Conservation (phyloP, 163 green algal genomes). For the Prototheca cutis region DNA sequence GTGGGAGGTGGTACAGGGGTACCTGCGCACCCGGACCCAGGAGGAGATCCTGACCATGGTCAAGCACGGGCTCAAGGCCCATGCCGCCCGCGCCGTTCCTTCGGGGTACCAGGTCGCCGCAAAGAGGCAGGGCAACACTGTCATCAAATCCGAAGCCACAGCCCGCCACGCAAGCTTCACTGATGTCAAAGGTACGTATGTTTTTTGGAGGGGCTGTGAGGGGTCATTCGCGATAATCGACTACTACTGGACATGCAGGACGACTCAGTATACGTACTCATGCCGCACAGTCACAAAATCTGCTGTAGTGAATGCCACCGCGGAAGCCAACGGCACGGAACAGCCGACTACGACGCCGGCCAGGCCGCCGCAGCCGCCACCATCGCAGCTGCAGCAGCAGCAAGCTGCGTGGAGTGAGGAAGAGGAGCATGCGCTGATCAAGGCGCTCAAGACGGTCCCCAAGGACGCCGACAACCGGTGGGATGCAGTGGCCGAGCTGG, state of each 20-base stretch:
- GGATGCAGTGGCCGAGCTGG: conserved; percentile 43
- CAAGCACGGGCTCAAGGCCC: conserved; percentile 48
- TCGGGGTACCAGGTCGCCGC: conserved; percentile 33
- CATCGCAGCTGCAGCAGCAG: no score
- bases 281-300: no score
- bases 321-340: no score
- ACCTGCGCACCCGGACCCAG: conserved; percentile 70
- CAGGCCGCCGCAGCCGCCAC: no score
- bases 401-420: conserved; percentile 73
- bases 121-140: conserved; percentile 48
- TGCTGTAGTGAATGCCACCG: no score
- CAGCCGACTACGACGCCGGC: no score
- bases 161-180: conserved; percentile 54
- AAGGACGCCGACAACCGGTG: conserved; percentile 26
- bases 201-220: background rate
- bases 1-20: conserved; percentile 50
- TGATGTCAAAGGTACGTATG: conserved; percentile 51
- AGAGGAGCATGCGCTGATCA: conserved; percentile 72
- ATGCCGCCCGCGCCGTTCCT: background rate
- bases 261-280: no score
- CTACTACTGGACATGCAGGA: no score
- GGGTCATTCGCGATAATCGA: no score
- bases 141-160: conserved; percentile 38
- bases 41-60: conserved; percentile 86
- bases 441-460: conserved; percentile 56